Evolutionary conservation across 2,329 filamentous ascomycete genomes (phyloP), one percentile per base, ranked within the genome.

Genomic region (Tolypocladium tundrense): DNA sequence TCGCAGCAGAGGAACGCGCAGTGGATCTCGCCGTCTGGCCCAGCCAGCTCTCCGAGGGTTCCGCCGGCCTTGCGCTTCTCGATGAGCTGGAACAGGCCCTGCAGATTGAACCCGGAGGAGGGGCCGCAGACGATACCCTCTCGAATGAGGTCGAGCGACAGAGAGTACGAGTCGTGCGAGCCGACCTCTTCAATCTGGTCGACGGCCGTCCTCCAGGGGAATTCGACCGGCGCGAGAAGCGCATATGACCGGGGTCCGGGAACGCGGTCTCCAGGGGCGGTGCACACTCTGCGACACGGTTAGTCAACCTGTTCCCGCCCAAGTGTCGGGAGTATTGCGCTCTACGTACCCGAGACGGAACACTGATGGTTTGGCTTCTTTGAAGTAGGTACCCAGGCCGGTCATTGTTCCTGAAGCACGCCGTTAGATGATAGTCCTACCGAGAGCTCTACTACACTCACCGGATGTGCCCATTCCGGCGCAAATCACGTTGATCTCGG

Each of bases 1-100:
- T 87, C 84, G 58, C 83, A 85, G 68, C 83, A 86, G 3, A 85
- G 67, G 66, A 86, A 86, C 0, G 83, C 81, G 52, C 79, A 82
- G 60, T 79, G 73, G 2, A 80, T 71, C 54, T 75, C 69, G 1
- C 79, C 78, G 39, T 77, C 72, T 0, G 70, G 65, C 0, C 75
- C 76, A 0, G 74, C 71, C 1, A 84, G 66, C 11, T 77, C 70
- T 1, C 66, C 41, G 14, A 84, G 67, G 0, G 70, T 76, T 0
- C 75, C 77, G 0, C 71, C 72, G 0, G 66, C 63, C 62, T 82
- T 83, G 19, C 72, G 71, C 59, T 76, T 79, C 55, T 77, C 72
- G 1, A 85, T 64, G 61, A 78, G 77, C 48, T 81, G 73, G 60
- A 75, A 76, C 3, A 81, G 65, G 13, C 83, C 81, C 57, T 76